Evolutionary conservation across 2,329 filamentous ascomycete species (phyloP), one percentile per base, ranked within the genome.

Genomic region (Colletotrichum sublineola): DNA sequence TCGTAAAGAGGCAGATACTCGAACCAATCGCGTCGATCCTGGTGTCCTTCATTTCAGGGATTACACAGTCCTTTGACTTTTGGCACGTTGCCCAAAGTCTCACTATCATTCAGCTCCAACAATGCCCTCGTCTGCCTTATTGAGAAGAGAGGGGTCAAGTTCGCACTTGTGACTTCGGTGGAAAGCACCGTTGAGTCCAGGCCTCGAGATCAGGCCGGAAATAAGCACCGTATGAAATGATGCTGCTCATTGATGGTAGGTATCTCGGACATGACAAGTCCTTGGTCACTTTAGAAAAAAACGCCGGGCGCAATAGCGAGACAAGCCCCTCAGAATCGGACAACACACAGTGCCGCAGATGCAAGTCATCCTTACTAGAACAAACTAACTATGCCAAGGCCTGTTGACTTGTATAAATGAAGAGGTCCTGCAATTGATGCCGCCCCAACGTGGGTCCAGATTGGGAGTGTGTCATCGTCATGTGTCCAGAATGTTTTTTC

Each of bases 341-440:
- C 62, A 42, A 7, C 36, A 33, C 38, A 44, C 36, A 56, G 50
- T 24, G 48, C 36, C 36, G 42, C 42, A 61, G 18, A 33, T 44
- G 55, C 64, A 62, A 53, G 56, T 62, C 64, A 67, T 53, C 44
- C 24, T 11, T 24, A 31, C 44, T 29, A 20, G 44, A 50, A 24
- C 44, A 62, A 33, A 55, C 64, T 38, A 24, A 31, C 38, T 18
- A 33, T 14, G 9, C 18, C n/a, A 46, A 44, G 24, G 36, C 33
- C 44, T 29, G 6, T 55, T 46, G 36, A 20, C 50, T 53, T 53
- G 61, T 48, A 52, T 63, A 33, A 52, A 52, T 50, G 12, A 33
- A 52, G 29, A 42, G 15, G 36, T 42, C 29, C 24, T 46, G 65
- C 46, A 36, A 67, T 11, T 38, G 42, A n/a, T 36, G 11, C n/a